Base-by-base conservation (phyloP, 75 land plant species). In the Pinus taeda region DNA sequence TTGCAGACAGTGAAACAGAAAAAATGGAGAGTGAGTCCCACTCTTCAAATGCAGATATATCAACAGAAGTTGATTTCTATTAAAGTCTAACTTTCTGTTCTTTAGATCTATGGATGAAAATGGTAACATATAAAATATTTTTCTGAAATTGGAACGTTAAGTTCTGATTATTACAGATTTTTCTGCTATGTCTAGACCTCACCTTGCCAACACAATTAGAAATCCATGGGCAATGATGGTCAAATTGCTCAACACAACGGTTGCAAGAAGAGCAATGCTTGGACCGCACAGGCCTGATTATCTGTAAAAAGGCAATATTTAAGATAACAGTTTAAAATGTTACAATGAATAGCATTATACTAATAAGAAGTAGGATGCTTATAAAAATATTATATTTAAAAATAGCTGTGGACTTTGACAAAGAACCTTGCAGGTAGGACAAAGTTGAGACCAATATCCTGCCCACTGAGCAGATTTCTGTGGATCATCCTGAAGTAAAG, bases 171-270 rank as follows among this genome's bases (percentile, higher is more conserved):
- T 65, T 6, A 15, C 42, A 65, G 18, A 17, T 6, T 65, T 3
- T 42, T 37, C 20, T 73, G 36, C 26, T 76, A n/a, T 60, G 39
- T 42, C 71, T 76, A 13, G 12, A 65, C 26, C 83, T 81, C 29
- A 93, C 96, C 94, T 93, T 93, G 39, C 96, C 96, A 42, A 93
- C 94, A 71, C 96, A 93, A 67, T 93, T 93, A 21, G 94, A 93
- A 63, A 93, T 91, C 96, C 96, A 93, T 45, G 96, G 96, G 80
- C 96, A 93, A 65, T 93, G 96, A 82, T 93, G 96, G 72, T 93
- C 96, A 88, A 93, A 93, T 74, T 93, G 96, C 74, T 93, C 96
- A 24, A 93, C 94, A 81, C 96, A 93, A 67, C 81, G 90, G 29
- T 91, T 91, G 81, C 96, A 93, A 62, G 86, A 57, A 58, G 96